Evolutionary conservation across 331 rosid genomes (phyloP), one percentile per base, ranked within the genome.

Genomic region (Arachis monticola): DNA sequence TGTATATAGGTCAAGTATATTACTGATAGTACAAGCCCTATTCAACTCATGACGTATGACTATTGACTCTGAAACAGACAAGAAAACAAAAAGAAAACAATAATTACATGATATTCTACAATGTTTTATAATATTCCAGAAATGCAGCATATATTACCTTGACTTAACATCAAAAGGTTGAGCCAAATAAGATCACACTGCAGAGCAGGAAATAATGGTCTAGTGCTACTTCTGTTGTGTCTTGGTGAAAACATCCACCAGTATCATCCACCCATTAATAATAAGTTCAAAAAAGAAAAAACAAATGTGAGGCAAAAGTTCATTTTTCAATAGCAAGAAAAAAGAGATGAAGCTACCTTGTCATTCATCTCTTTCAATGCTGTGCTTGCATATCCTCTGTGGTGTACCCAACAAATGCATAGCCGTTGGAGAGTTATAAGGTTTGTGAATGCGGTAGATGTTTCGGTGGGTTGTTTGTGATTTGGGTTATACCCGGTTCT

Each of bases 331-430:
- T 70, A n/a, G 61, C 27, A 22, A 17, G 77, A 52, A 22, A 47
- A 6, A 62, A 73, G 60, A 75, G 31, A 47, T 5, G 72, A 58
- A 62, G 74, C 80, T 73, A 83, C 97, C 93, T 93, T 89, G 79
- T 94, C 98, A 80, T 93, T 93, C 98, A 93, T 93, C 86, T 91
- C 98, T 78, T 83, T 88, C 55, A 88, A 85, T 11, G 98, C 97
- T 50, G 87, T 89, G 70, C 84, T 63, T 42, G 98, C 98, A 71
- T 92, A 79, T 89, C 96, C 83, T 83, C 91, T 0, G 97, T 89
- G 40, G 94, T 74, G 81, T 91, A 93, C 79, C 89, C 98, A 70
- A 93, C 50, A 70, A 91, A 93, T 46, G 98, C 98, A 85, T 91
- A 93, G 42, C 97, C 97, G 75, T 93, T 93, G 84, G 98, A 93